Percentiles rank a stretch among this genome's conserved stretches.
These are phyloP conservation scores for Pythium aristosporum DNA, from an alignment of 352 stramenopile genomes.

Conservation along the genomic window DNA sequence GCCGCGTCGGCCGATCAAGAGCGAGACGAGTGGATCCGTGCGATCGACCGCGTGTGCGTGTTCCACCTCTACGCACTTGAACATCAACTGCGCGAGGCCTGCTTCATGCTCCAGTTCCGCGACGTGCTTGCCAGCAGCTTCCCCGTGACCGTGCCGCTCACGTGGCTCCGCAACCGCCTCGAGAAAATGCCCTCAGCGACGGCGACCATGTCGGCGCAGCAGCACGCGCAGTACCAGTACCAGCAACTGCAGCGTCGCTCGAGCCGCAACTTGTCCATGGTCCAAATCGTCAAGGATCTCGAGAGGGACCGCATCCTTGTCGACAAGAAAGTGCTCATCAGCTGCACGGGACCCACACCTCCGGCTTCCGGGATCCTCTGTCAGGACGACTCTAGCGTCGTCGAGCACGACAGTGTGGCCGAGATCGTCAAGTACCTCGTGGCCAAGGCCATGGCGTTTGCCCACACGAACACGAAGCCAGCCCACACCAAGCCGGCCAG, in stretches of 20 bases:
- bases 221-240: conserved; percentile 30
- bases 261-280: conserved; percentile 66
- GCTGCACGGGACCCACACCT: conserved; percentile 3
- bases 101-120: conserved; percentile 40
- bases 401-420: conserved; percentile 42
- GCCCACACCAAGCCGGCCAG: neutral
- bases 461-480: neutral
- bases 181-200: conserved; percentile 29
- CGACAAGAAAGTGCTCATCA: conserved; percentile 48
- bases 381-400: conserved; percentile 1
- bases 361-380: neutral
- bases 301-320: conserved; percentile 65
- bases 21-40: conserved; percentile 18
- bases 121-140: conserved; percentile 42
- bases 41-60: conserved; percentile 25
- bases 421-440: conserved; percentile 67
- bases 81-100: conserved; percentile 21
- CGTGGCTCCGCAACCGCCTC: conserved; percentile 60
- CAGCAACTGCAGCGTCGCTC: conserved; percentile 47
- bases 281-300: conserved; percentile 80
- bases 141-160: conserved; percentile 53
- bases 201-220: conserved; percentile 15
- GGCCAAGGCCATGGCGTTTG: conserved; percentile 45
- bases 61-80: conserved; percentile 26
- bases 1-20: conserved; percentile 1